Evolutionary conservation across 1,284 basidiomycete species (phyloP).

Genomic region (Ustilago crameri): DNA sequence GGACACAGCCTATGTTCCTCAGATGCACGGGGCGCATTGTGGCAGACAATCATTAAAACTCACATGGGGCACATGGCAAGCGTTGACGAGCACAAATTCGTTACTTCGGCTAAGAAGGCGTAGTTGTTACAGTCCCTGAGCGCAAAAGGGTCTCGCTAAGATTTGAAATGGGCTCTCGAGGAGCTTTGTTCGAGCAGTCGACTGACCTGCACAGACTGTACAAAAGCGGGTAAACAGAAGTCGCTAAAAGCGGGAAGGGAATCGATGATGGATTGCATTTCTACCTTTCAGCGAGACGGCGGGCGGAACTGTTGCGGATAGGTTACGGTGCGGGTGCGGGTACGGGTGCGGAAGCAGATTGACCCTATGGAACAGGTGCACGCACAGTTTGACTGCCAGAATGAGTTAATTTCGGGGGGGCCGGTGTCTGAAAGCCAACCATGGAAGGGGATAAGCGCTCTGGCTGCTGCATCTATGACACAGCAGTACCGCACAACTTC

Average conservation of each 20-base stretch:
- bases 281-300: neutral
- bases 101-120: neutral
- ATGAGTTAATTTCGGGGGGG: too few relatives aligned
- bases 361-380: too few relatives aligned
- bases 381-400: too few relatives aligned
- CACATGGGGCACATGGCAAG: slow-evolving; percentile 1
- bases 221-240: neutral
- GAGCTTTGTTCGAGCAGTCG: neutral
- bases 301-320: neutral
- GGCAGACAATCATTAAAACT: too few relatives aligned
- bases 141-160: neutral
- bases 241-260: neutral
- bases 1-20: too few relatives aligned
- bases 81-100: neutral
- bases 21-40: too few relatives aligned
- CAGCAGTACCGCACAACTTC: too few relatives aligned
- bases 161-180: too few relatives aligned
- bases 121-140: neutral
- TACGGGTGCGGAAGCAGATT: neutral
- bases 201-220: neutral
- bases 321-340: too few relatives aligned
- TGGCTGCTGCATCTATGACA: too few relatives aligned
- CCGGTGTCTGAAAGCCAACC: too few relatives aligned
- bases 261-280: neutral
- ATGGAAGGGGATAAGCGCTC: too few relatives aligned